Base-by-base conservation (phyloP, 2,329 filamentous ascomycete species). In the Aspergillus sp. region DNA sequence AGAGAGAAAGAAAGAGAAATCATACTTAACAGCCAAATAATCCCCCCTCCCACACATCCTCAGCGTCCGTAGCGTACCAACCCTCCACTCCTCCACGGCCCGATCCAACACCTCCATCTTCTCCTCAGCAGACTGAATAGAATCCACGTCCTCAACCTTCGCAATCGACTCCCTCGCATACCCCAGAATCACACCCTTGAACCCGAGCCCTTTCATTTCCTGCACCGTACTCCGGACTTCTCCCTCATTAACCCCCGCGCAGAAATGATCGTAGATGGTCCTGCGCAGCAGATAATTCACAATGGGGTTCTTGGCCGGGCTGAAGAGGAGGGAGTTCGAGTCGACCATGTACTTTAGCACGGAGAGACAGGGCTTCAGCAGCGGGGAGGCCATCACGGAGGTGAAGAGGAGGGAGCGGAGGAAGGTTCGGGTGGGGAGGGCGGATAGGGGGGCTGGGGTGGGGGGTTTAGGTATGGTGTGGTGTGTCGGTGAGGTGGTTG, bases 241-340 rank as follows among this genome's bases (percentile, higher is more conserved):
- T 0, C 21, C 47, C 10, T 72, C 67, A 23, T 76, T 80, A 1
- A 72, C 73, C 0, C 81, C 81, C 0, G 81, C 81, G 49, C 81
- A 82, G 63, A 82, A 83, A 10, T 83, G 81, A 41, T 82, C 74
- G 62, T 82, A 83, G 9, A 82, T 71, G 2, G 78, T 63, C 10
- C 68, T 68, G 28, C 73, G 72, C 5, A 78, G 67, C 2, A 77
- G 61, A 51, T 72, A 70, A 23, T 76, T 71, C 5, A 82, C 64
- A 1, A 80, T 7, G 0, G 68, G 69, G 60, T 80, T 80, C 5
- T 66, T 69, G 32, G 80, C 78, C 0, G 79, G 77, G 54, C 78
- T 76, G 8, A 81, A 64, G 1, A 81, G 52, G 2, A 64, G 25
- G 0, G 72, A 75, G n/a, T 73, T 72, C 5, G 76, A 78, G 45